phyloP scores from a whole-genome alignment of 441 rosid genomes.

The Euphorbia schlechtendalii region DNA sequence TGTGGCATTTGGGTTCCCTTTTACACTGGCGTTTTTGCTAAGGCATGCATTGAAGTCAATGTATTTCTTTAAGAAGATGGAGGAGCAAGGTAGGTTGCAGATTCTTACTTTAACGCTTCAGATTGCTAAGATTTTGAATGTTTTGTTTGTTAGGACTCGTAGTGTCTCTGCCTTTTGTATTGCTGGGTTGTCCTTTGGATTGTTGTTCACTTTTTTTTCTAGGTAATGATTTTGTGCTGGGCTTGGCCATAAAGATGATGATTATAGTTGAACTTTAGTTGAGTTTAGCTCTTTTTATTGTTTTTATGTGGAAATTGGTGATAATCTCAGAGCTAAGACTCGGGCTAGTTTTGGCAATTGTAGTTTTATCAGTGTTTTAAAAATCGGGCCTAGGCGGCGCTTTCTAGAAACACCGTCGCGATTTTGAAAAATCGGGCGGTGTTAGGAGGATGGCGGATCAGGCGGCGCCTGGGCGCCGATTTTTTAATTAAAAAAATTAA shows the following conservation, averaged over 20 bases:
- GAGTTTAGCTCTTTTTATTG: too few species aligned
- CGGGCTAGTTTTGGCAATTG: too few species aligned
- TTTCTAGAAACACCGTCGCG: too few species aligned
- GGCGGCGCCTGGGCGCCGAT: too few species aligned
- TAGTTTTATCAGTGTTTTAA: too few species aligned
- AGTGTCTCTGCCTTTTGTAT: slow-evolving; percentile 46
- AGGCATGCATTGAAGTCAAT: slow-evolving; percentile 76
- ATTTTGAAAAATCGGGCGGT: too few species aligned
- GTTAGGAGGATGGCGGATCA: too few species aligned
- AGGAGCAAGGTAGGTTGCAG: slow-evolving; percentile 79
- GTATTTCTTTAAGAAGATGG: slow-evolving; percentile 86
- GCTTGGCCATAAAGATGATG: background rate
- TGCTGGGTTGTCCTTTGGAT: slow-evolving; percentile 41
- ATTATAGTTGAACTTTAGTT: background rate
- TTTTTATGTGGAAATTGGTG: too few species aligned
- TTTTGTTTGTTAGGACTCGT: slow-evolving; percentile 52
- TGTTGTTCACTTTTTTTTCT: slow-evolving; percentile 30
- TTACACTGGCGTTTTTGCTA: slow-evolving; percentile 66
- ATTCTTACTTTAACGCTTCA: slow-evolving; percentile 72
- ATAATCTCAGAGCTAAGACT: too few species aligned
- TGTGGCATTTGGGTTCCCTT: slow-evolving; percentile 72
- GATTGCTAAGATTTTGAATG: slow-evolving; percentile 61
- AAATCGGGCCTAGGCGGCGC: too few species aligned
- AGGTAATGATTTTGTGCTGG: slow-evolving; percentile 21
- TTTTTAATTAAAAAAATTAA: too few species aligned